A percentile compares a stretch with the other conserved stretches of the same genome.
phyloP scores from a whole-genome alignment of 164 flowering plant genomes.

The Kalanchoe fedtschenkoi region DNA sequence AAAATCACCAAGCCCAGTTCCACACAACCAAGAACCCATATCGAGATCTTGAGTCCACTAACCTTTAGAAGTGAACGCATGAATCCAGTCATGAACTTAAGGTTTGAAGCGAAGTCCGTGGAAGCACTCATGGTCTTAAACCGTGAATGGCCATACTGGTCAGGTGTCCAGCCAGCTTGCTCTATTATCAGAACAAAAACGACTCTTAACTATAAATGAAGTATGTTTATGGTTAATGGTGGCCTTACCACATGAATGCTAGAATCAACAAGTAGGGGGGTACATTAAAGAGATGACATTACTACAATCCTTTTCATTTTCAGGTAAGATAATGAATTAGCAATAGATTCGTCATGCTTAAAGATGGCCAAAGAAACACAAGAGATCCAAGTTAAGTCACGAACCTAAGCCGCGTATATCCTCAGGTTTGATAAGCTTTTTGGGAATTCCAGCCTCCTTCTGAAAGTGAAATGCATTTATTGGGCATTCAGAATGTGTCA shows the following conservation, averaged over 20 bases:
- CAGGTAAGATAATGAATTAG: not conserved
- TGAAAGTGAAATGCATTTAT: constrained; percentile 20
- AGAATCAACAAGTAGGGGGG: not conserved
- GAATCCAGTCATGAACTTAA: constrained; percentile 57
- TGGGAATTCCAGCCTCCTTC: constrained; percentile 88
- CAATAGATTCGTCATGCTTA: not conserved
- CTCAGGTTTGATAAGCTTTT: constrained; percentile 61
- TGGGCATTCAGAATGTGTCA: not conserved
- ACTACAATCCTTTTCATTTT: not conserved
- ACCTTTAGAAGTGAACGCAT: constrained; percentile 92
- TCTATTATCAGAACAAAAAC: constrained; percentile 30
- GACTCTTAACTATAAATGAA: not conserved
- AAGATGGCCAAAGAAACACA: not conserved
- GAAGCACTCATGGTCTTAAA: constrained; percentile 42
- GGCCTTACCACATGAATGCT: too few species aligned
- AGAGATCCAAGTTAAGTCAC: not conserved
- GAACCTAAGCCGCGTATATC: constrained; percentile 89
- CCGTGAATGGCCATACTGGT: constrained; percentile 84
- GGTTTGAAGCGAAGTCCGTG: constrained; percentile 50
- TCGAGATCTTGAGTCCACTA: constrained; percentile 11
- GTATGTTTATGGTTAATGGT: not conserved
- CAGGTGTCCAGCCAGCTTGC: constrained; percentile 97
- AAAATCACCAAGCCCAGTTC: not conserved
- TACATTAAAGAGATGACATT: not conserved
- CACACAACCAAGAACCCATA: not conserved